A percentile compares a stretch with the other conserved stretches of the same genome.
Conservation (phyloP, 768 basidiomycete genomes). For the Trametes coccinea region DNA sequence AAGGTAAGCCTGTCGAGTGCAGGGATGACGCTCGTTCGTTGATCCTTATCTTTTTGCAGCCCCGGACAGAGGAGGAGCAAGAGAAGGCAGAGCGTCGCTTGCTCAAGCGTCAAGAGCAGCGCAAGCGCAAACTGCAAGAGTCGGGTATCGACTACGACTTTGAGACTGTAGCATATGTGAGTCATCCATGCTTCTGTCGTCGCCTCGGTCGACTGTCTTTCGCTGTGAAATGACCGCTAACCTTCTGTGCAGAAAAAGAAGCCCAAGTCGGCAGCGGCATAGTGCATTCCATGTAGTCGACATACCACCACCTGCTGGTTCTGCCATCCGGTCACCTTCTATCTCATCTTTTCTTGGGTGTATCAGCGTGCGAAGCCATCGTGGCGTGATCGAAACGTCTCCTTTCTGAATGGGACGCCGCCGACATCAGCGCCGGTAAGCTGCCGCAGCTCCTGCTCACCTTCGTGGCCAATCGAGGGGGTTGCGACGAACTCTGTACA, state of each 20-base stretch:
- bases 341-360: background rate
- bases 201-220: background rate
- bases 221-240: background rate
- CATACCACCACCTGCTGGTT: background rate
- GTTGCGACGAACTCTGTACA: too few relatives aligned
- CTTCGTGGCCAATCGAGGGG: too few relatives aligned
- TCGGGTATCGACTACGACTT: slow-evolving; percentile 89
- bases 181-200: slow-evolving; percentile 33
- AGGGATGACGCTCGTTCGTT: background rate
- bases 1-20: slow-evolving; percentile 54
- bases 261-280: slow-evolving; percentile 30
- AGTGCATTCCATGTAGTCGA: slow-evolving; percentile 1
- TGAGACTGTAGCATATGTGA: slow-evolving; percentile 77
- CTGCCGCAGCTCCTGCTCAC: too few relatives aligned
- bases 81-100: slow-evolving; percentile 64
- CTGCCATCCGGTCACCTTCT: background rate
- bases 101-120: slow-evolving; percentile 71
- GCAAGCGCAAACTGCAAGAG: slow-evolving; percentile 76
- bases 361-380: background rate
- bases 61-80: slow-evolving; percentile 72
- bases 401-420: background rate
- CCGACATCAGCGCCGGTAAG: too few relatives aligned
- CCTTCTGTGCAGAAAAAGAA: slow-evolving; percentile 38
- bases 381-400: background rate
- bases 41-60: slow-evolving; percentile 40